Evolutionary conservation across 139 green algal genomes (phyloP), one percentile per base, ranked within the genome.

Genomic region (Choricystis sp.): DNA sequence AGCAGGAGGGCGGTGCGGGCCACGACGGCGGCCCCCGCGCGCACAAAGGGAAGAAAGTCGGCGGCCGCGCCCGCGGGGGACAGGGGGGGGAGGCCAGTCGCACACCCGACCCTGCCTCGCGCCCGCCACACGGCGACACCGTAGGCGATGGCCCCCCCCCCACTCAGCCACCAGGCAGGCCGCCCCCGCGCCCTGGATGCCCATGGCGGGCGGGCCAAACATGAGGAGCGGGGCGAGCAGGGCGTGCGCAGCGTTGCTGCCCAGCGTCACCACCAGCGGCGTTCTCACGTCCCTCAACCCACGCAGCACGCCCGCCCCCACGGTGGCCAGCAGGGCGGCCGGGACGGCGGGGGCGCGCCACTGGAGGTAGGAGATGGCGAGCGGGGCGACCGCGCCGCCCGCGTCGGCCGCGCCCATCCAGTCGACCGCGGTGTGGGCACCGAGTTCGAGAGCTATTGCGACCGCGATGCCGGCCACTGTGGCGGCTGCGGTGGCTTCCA

Each of bases 251-350:
- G 4, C 64, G 69, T 89, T 93, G 70, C 75, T 66, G 2, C 56
- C 70, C 28, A 89, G 57, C 0, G 77, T 81, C 30, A 84, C 78
- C 29, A 48, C 57, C n/a, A 94, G 75, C 23, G 84, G 82, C 1
- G 83, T 89, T 23, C 49, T 56, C 31, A 80, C 89, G 79, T 93
- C 86, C 56, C 81, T 27, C 24, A 89, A 61, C 9, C 85, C 85
- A 0, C 83, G 69, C 57, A 83, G 87, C 22, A 83, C 81, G 22
- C 85, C 85, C 74, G 88, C 71, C 0, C 71, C 81, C 3, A 83
- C 78, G 2, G 75, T 82, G 23, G 66, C 69, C n/a, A 88, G 31
- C 40, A 91, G 62, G 14, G 74, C 81, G 2, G 83, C 84, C 5
- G 84, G 83, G 0, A 80, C 80, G 21, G 82, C 80, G 26, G 72